Conservation (phyloP, 176 grass and related monocot genomes). For the Rhipidocladum racemiflorum region DNA sequence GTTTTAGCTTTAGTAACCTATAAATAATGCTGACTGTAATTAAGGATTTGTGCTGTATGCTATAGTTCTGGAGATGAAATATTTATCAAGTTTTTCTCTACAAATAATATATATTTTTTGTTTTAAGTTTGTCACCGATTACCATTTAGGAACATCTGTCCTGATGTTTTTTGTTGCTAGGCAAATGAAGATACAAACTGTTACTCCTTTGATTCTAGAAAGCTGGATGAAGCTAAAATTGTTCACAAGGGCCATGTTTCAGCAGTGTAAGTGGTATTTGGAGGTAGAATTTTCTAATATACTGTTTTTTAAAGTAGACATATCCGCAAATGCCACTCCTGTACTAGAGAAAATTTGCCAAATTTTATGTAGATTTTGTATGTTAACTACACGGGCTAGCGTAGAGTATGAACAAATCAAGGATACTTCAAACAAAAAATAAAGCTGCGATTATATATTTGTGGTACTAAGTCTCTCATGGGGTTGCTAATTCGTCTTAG, state of each 20-base stretch:
- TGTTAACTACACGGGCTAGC: neutral
- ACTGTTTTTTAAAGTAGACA: neutral
- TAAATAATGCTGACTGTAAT: neutral
- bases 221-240: constrained; percentile 81
- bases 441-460: neutral
- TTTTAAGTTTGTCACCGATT: neutral
- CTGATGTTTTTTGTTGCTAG: constrained; percentile 44
- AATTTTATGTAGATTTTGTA: constrained; percentile 6
- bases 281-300: neutral
- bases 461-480: neutral
- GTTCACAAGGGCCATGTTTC: constrained; percentile 99
- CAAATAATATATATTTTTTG: neutral
- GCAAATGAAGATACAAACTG: constrained; percentile 99
- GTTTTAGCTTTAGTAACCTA: neutral
- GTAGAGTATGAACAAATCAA: neutral
- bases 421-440: neutral
- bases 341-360: neutral
- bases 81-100: neutral
- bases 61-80: constrained; percentile 1
- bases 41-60: neutral
- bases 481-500: neutral
- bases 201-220: constrained; percentile 92
- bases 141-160: constrained; percentile 21
- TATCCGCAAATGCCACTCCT: neutral
- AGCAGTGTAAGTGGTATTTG: constrained; percentile 76